Evolutionary conservation across 768 basidiomycete genomes (phyloP).

Genomic region (Lyophyllum atratum): DNA sequence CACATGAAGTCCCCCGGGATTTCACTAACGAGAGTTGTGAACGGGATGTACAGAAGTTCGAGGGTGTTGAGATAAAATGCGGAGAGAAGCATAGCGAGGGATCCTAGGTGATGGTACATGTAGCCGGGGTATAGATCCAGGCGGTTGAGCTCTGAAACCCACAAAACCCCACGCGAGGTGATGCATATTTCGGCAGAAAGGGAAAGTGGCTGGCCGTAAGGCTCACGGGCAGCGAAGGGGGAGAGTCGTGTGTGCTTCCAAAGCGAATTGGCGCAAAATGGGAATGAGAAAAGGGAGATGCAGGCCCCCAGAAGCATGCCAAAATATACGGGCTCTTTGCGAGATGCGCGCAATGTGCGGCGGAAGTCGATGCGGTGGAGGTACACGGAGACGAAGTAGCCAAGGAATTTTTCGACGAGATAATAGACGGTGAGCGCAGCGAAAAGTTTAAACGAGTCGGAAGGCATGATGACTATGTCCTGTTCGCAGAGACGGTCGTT

Average conservation of each 20-base stretch:
- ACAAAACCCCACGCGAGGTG: not conserved
- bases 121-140: constrained; percentile 5
- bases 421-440: constrained; percentile 7
- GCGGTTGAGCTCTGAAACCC: constrained; percentile 10
- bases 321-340: not conserved
- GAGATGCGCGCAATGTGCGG: not conserved
- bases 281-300: constrained; percentile 2
- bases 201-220: not conserved
- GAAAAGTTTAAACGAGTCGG: not conserved
- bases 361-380: not conserved
- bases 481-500: too few species aligned
- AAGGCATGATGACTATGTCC: not conserved
- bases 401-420: not conserved
- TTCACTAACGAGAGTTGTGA: constrained; percentile 7
- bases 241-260: not conserved
- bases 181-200: constrained; percentile 6
- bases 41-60: constrained; percentile 2
- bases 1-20: constrained; percentile 1
- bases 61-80: not conserved
- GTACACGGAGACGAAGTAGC: not conserved
- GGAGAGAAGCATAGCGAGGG: constrained; percentile 1
- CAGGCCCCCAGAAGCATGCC: constrained; percentile 2
- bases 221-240: not conserved
- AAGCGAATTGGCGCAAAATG: constrained; percentile 1
- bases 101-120: constrained; percentile 6